phyloP scores from a whole-genome alignment of 495 filamentous ascomycete genomes.

The Tuber indicum region DNA sequence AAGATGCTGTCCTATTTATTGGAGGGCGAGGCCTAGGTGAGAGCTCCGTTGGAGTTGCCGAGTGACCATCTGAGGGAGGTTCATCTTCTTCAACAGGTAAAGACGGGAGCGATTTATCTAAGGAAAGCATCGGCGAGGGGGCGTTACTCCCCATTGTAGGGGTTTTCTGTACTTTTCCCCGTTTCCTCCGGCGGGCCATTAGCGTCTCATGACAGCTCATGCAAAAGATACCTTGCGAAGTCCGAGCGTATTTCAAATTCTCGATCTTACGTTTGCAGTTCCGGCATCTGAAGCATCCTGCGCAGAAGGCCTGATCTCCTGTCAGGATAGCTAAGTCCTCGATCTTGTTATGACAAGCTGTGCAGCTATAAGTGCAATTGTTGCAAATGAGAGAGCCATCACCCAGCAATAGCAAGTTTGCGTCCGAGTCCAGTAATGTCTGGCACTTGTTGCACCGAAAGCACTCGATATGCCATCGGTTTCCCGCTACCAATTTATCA shows the following conservation, averaged over 20 bases:
- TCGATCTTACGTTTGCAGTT: constrained; percentile 99
- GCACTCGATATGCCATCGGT: constrained; percentile 99
- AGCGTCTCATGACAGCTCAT: constrained; percentile 99
- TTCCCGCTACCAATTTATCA: constrained; percentile 61
- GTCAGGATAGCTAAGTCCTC: constrained; percentile 97
- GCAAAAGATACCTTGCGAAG: constrained; percentile 97
- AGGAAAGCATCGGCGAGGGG: constrained; percentile 57
- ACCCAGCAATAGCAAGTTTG: constrained; percentile 92
- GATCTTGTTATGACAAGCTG: constrained; percentile 93
- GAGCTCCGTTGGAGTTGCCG: constrained; percentile 64
- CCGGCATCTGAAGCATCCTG: constrained; percentile 90
- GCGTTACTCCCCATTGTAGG: constrained; percentile 50
- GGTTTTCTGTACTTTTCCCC: constrained; percentile 62
- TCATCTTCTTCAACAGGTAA: constrained; percentile 72
- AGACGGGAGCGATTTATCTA: constrained; percentile 88
- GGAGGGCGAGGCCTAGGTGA: constrained; percentile 56
- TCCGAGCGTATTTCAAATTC: constrained; percentile 94
- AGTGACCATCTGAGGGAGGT: constrained; percentile 57
- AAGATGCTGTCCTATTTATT: constrained; percentile 24
- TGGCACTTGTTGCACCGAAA: constrained; percentile 97
- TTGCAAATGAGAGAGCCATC: constrained; percentile 98
- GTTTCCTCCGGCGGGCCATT: constrained; percentile 92
- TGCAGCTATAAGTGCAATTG: constrained; percentile 99
- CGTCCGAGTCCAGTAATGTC: constrained; percentile 94
- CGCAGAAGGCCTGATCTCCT: constrained; percentile 97